phyloP scores from a whole-genome alignment of 106 monocot genomes.

The Ottelia alismoides region DNA sequence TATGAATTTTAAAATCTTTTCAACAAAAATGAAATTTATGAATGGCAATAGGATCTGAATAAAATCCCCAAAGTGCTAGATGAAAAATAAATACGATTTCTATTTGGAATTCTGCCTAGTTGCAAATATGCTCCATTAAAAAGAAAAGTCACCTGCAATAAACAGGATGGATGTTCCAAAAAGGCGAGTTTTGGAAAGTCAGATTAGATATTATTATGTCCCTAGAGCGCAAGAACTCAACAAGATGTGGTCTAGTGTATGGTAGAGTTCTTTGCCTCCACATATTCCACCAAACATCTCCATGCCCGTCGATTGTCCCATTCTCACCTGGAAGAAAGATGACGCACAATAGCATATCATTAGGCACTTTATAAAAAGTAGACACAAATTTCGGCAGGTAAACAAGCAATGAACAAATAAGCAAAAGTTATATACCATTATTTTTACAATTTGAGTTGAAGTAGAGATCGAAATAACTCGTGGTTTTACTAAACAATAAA shows the following conservation, averaged over 20 bases:
- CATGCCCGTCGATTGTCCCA: constrained; percentile 90
- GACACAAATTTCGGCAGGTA: too few relatives aligned
- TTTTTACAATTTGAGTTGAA: too few relatives aligned
- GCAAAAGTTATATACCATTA: too few relatives aligned
- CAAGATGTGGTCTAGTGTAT: constrained; percentile 71
- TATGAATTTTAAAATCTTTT: too few relatives aligned
- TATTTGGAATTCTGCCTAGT: too few relatives aligned
- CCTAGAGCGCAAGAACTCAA: constrained; percentile 70
- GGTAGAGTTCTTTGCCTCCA: constrained; percentile 72
- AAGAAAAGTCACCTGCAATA: constrained; percentile 94
- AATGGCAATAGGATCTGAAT: not conserved
- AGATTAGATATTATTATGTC: constrained; percentile 74
- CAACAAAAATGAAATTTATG: too few relatives aligned
- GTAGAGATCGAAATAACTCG: too few relatives aligned
- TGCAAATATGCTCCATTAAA: too few relatives aligned
- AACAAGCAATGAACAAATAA: too few relatives aligned
- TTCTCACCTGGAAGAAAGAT: constrained; percentile 48
- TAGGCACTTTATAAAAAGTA: too few relatives aligned
- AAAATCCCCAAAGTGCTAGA: not conserved
- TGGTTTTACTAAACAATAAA: too few relatives aligned
- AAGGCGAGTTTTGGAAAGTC: constrained; percentile 68
- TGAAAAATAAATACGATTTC: not conserved
- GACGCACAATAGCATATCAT: too few relatives aligned
- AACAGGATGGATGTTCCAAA: constrained; percentile 96
- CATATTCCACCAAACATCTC: constrained; percentile 97